Evolutionary conservation across 768 basidiomycete genomes (phyloP), one percentile per base, ranked within the genome.

Genomic region (Coprinopsis cinerea): DNA sequence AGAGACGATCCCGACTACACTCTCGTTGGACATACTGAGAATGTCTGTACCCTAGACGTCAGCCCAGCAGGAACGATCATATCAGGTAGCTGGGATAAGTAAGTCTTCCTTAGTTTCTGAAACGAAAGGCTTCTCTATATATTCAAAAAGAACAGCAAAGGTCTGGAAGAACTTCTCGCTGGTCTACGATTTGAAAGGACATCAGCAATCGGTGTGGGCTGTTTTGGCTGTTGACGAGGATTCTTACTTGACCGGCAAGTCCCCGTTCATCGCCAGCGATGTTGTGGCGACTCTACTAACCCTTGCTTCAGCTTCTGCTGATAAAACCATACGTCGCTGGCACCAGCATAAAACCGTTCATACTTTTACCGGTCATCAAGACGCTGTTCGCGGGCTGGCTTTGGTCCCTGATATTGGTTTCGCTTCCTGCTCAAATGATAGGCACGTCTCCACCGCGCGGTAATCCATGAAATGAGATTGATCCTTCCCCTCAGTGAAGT

Each of bases 41-140:
- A 98, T 62, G 79, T 98, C 28, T 98, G 94, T 65, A 77, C 89
- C 18, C 71, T 99, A 49, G 77, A 90, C 59, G 78, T 82, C 3
- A 79, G 80, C 9, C 66, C 77, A 7, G 75, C 76, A 42, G 90
- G 91, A 14, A 74, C 79, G 44, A 84, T 98, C 53, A 82, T 96
- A 50, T 94, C 91, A 6, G 96, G 96, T 17, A 95, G 92, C 36
- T 99, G 96, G 96, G 96, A 98, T 70, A 88, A 78, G 95, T 95
- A 59, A 66, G 80, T 67, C 10, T 48, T 46, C 49, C 41, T 37
- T n/a, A n/a, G 36, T 17, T 24, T 17, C 42, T 20, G 34, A 15
- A 15, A 28, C 41, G 44, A 44, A 53, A 28, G 10, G 25, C 42
- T 15, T 34, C 34, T 45, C 51, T 25, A 60, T 48, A 46, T 41